These are phyloP conservation scores for Phytophthora podocarpi DNA, from an alignment of 352 stramenopile species.

Conservation along the genomic window DNA sequence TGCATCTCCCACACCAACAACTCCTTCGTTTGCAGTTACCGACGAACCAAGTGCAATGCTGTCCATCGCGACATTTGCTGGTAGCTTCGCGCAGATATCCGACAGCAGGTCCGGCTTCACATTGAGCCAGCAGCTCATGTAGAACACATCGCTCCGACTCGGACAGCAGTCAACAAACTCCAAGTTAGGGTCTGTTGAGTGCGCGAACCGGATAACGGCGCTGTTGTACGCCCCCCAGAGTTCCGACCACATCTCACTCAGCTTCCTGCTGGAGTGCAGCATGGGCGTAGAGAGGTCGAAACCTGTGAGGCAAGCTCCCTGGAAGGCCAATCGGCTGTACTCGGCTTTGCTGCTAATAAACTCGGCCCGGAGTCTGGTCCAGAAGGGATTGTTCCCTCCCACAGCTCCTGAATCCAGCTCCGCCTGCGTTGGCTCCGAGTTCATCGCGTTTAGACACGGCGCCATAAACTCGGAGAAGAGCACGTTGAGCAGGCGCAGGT, in stretches of 20 bases:
- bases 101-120: conserved; percentile 18
- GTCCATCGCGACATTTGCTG: conserved; percentile 1
- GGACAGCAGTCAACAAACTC: conserved; percentile 22
- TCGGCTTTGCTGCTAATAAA: conserved; percentile 18
- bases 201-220: conserved; percentile 10
- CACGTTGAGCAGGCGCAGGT: conserved; percentile 27
- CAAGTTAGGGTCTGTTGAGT: conserved; percentile 15
- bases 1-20: neutral
- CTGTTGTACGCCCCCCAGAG: conserved; percentile 21
- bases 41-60: neutral
- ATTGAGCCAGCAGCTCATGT: conserved; percentile 24
- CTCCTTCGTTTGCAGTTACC: neutral
- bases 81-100: conserved; percentile 13
- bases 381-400: conserved; percentile 21
- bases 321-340: conserved; percentile 16
- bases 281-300: conserved; percentile 21
- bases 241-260: conserved; percentile 28
- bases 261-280: conserved; percentile 22
- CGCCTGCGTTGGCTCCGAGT: conserved; percentile 12
- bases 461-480: conserved; percentile 18
- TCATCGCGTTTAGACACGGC: conserved; percentile 18
- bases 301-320: conserved; percentile 4
- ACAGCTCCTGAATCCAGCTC: conserved; percentile 7
- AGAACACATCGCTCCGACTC: conserved; percentile 22
- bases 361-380: conserved; percentile 14